These are phyloP conservation scores for Ceratobasidium sp. DNA, from an alignment of 1,284 basidiomycete genomes.

Conservation along the genomic window DNA sequence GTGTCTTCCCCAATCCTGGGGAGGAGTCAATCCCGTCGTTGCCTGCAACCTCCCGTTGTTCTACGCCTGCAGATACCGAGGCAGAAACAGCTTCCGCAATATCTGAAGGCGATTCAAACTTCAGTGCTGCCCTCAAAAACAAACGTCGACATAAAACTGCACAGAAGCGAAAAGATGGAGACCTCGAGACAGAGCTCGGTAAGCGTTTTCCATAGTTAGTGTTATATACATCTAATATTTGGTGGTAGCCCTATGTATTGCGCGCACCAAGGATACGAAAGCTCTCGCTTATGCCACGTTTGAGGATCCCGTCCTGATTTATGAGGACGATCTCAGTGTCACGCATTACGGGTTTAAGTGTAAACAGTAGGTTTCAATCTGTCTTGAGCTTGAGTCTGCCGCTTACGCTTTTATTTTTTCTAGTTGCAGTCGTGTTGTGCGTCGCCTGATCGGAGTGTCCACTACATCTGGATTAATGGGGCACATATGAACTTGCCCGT, in stretches of 20 bases:
- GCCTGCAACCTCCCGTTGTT: neutral
- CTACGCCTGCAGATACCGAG: neutral
- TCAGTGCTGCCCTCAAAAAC: too few species aligned
- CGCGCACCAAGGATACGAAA: neutral
- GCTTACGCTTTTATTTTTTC: neutral
- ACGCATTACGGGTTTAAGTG: constrained; percentile 16
- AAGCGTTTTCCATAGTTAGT: too few species aligned
- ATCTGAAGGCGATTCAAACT: too few species aligned
- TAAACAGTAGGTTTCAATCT: neutral
- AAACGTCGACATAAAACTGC: too few species aligned
- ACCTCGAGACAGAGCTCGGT: too few species aligned
- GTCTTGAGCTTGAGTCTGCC: neutral
- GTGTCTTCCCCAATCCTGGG: neutral
- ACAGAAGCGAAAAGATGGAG: too few species aligned
- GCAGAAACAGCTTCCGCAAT: too few species aligned
- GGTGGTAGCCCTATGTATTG: neutral
- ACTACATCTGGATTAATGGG: neutral
- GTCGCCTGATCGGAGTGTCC: neutral
- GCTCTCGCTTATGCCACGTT: neutral
- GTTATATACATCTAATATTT: neutral
- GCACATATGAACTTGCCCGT: neutral
- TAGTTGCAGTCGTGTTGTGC: neutral
- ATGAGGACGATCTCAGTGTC: neutral
- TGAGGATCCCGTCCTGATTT: neutral
- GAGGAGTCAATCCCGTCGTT: neutral